Evolutionary conservation across 2,329 filamentous ascomycete species (phyloP).

Genomic region (Exophiala viscosa): DNA sequence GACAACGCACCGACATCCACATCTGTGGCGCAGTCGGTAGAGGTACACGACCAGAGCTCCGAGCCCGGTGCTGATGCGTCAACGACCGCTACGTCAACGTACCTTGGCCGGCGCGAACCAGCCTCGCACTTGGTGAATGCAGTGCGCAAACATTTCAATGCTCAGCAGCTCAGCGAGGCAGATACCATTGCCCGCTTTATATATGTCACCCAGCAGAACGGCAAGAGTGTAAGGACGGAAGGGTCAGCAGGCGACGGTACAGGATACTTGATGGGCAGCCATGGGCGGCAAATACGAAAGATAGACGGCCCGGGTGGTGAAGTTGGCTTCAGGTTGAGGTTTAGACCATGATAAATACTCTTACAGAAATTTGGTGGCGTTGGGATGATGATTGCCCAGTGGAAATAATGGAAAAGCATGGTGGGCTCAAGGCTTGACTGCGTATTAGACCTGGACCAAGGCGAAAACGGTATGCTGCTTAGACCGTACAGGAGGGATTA

Average conservation of each 20-base stretch:
- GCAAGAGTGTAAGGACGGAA: constrained; percentile 21
- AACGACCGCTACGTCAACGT: constrained; percentile 9
- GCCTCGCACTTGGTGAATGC: constrained; percentile 35
- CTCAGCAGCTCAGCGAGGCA: constrained; percentile 44
- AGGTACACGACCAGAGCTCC: constrained; percentile 14
- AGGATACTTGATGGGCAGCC: constrained; percentile 27
- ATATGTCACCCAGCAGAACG: constrained; percentile 46
- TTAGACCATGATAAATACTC: constrained; percentile 17
- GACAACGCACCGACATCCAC: constrained; percentile 10
- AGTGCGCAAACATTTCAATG: constrained; percentile 48
- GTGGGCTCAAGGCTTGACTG: no score
- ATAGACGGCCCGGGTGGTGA: constrained; percentile 24
- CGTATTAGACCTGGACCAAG: no score
- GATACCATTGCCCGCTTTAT: constrained; percentile 47
- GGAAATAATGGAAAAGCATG: no score
- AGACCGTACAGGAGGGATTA: no score
- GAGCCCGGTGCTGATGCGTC: constrained; percentile 7
- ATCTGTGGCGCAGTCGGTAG: constrained; percentile 18
- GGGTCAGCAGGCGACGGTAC: constrained; percentile 24
- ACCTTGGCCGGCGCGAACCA: constrained; percentile 14
- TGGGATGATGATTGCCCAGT: no score
- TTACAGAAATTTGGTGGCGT: no score
- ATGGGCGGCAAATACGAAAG: constrained; percentile 23
- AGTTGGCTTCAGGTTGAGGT: constrained; percentile 27
- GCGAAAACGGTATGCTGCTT: no score